These are phyloP conservation scores for Cicer pinnatifidum DNA, from an alignment of 306 rosid genomes.

Conservation along the genomic window DNA sequence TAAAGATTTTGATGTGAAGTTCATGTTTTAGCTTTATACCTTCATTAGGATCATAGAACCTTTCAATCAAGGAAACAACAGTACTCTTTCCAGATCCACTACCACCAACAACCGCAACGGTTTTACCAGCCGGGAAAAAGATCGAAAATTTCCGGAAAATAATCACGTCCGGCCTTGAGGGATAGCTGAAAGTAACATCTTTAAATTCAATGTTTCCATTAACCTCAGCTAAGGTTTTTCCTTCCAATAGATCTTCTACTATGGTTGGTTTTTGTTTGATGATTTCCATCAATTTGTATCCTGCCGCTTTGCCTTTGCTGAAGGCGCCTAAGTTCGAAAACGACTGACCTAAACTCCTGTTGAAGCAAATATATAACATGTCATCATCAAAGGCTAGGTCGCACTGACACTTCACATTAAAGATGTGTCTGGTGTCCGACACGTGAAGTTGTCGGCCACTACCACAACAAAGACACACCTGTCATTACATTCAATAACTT, in stretches of 20 bases:
- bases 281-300: slow-evolving; percentile 93
- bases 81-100: slow-evolving; percentile 99
- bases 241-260: slow-evolving; percentile 70
- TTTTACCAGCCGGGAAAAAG: slow-evolving; percentile 94
- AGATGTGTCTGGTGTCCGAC: too few relatives aligned
- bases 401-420: too few relatives aligned
- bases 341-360: slow-evolving; percentile 98
- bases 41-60: slow-evolving; percentile 95
- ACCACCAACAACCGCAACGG: slow-evolving; percentile 95
- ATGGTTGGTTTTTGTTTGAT: slow-evolving; percentile 87
- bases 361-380: slow-evolving; percentile 33
- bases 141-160: slow-evolving; percentile 82
- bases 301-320: slow-evolving; percentile 96
- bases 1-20: neutral
- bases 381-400: slow-evolving; percentile 17
- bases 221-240: slow-evolving; percentile 73
- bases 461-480: too few relatives aligned
- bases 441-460: too few relatives aligned
- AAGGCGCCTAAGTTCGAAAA: slow-evolving; percentile 97
- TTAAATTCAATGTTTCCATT: slow-evolving; percentile 88
- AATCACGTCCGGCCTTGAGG: slow-evolving; percentile 88
- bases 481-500: too few relatives aligned
- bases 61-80: slow-evolving; percentile 90
- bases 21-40: slow-evolving; percentile 52
- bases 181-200: slow-evolving; percentile 90